Conservation (phyloP, 768 basidiomycete species). For the Xerocomus brunneocitrinus region DNA sequence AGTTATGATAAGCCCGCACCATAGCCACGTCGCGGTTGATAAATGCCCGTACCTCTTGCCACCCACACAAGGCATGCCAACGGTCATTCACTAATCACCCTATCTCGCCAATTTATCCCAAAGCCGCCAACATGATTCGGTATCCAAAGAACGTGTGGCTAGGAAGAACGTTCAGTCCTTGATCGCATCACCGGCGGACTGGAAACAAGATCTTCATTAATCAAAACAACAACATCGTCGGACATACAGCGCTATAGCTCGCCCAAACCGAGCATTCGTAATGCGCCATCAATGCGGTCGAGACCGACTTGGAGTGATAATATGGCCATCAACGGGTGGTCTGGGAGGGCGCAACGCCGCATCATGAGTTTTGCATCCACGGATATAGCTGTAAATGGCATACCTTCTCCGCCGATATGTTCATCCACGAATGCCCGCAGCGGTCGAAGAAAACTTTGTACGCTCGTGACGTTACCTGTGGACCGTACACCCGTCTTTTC, state of each 20-base stretch:
- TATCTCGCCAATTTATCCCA: neutral
- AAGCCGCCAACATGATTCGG: neutral
- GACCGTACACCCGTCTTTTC: constrained; percentile 51
- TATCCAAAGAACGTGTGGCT: neutral
- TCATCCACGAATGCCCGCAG: constrained; percentile 35
- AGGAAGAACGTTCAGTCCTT: neutral
- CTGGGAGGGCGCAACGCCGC: constrained; percentile 5
- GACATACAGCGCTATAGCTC: neutral
- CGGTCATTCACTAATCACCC: neutral
- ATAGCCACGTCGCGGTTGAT: neutral
- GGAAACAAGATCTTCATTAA: constrained; percentile 10
- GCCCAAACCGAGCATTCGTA: constrained; percentile 18
- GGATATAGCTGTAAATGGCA: neutral
- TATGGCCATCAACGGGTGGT: constrained; percentile 27
- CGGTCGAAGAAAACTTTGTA: constrained; percentile 47
- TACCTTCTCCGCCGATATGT: constrained; percentile 33
- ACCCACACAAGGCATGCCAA: neutral
- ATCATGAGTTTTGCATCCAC: neutral
- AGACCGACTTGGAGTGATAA: constrained; percentile 45
- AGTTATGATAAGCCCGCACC: neutral
- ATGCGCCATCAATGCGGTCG: constrained; percentile 44
- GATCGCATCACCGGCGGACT: neutral
- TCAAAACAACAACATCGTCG: neutral
- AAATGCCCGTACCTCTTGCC: neutral
- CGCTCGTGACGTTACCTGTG: constrained; percentile 37